Evolutionary conservation across 768 basidiomycete genomes (phyloP).

Genomic region (Candolleomyces eurysporus): DNA sequence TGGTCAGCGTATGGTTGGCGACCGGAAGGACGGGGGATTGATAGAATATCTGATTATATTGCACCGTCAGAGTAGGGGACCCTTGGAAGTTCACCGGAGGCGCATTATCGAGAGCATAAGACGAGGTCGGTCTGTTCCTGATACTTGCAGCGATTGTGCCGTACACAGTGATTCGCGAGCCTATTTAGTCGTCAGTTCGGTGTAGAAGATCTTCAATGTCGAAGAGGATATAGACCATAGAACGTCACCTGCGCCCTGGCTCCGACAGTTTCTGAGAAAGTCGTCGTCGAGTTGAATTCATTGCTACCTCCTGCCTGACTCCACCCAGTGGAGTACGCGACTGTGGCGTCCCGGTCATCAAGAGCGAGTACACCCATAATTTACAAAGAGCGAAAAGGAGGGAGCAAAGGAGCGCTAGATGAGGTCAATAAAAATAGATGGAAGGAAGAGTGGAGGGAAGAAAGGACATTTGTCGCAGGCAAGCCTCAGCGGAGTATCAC

Average conservation of each 20-base stretch:
- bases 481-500: no score
- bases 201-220: not conserved
- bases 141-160: slow-evolving; percentile 4
- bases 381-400: not conserved
- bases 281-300: slow-evolving; percentile 9
- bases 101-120: not conserved
- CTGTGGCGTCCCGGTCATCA: slow-evolving; percentile 7
- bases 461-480: no score
- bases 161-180: slow-evolving; percentile 3
- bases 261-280: not conserved
- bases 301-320: slow-evolving; percentile 1
- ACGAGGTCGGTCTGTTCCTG: not conserved
- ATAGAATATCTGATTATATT: not conserved
- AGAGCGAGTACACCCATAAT: slow-evolving; percentile 9
- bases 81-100: not conserved
- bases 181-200: not conserved
- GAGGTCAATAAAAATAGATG: not conserved
- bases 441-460: not conserved
- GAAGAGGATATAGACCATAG: not conserved
- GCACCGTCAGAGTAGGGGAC: not conserved
- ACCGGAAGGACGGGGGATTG: slow-evolving; percentile 8
- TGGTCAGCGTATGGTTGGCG: slow-evolving; percentile 18
- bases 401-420: not conserved
- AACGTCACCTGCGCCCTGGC: slow-evolving; percentile 7
- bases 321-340: slow-evolving; percentile 6